phyloP scores from a whole-genome alignment of 2,329 filamentous ascomycete species.

The Cordyceps javanica region DNA sequence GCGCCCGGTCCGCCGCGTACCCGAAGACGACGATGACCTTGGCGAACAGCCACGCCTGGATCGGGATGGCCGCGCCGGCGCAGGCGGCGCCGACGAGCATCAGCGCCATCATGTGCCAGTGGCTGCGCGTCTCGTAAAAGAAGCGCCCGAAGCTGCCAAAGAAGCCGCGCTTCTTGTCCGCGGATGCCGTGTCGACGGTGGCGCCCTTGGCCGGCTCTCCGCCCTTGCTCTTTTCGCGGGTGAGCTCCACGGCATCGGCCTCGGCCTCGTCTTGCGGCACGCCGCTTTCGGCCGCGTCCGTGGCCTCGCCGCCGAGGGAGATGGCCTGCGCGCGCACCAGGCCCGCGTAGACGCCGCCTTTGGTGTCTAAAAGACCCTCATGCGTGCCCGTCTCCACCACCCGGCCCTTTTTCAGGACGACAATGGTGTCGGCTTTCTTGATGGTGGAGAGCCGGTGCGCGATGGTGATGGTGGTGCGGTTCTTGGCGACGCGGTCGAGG shows the following conservation, averaged over 20 bases:
- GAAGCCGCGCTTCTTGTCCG: slow-evolving; percentile 47
- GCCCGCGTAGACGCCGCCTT: slow-evolving; percentile 58
- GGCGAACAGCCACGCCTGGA: slow-evolving; percentile 51
- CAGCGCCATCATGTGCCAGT: slow-evolving; percentile 48
- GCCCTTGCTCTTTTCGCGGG: slow-evolving; percentile 38
- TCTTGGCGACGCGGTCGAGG: slow-evolving; percentile 49
- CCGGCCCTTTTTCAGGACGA: slow-evolving; percentile 66
- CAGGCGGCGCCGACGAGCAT: slow-evolving; percentile 41
- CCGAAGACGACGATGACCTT: slow-evolving; percentile 47
- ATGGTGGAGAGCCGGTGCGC: slow-evolving; percentile 71
- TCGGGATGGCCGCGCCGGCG: slow-evolving; percentile 38
- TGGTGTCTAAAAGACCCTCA: slow-evolving; percentile 56
- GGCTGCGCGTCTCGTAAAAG: slow-evolving; percentile 47
- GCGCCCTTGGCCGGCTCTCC: slow-evolving; percentile 34
- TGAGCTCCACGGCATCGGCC: slow-evolving; percentile 36
- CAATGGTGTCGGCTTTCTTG: slow-evolving; percentile 70
- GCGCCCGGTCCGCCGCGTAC: slow-evolving; percentile 22
- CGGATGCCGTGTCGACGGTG: neutral
- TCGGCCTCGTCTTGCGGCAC: slow-evolving; percentile 33
- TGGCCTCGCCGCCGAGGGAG: slow-evolving; percentile 44
- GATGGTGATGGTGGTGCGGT: slow-evolving; percentile 66
- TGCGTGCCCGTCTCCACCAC: slow-evolving; percentile 73
- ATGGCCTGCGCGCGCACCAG: slow-evolving; percentile 61
- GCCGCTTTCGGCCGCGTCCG: slow-evolving; percentile 37
- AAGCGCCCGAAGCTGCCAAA: slow-evolving; percentile 49